Evolutionary conservation across 2,329 filamentous ascomycete species (phyloP).

Genomic region (Fusarium virguliforme): DNA sequence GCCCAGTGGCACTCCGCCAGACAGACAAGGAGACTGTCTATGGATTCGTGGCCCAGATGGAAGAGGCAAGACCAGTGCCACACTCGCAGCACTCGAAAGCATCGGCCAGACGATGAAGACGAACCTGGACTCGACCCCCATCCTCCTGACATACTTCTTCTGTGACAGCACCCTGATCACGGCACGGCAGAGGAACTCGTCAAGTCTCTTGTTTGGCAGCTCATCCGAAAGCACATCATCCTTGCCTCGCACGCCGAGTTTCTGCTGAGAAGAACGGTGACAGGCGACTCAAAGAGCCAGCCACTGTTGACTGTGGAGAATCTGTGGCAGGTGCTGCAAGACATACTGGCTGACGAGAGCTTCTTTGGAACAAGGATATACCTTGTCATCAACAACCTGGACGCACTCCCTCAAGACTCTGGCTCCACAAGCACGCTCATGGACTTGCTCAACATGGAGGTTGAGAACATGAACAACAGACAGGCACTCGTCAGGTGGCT

Average conservation of each 20-base stretch:
- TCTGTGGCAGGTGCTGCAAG: slow-evolving; percentile 61
- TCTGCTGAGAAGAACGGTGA: slow-evolving; percentile 50
- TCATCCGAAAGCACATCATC: slow-evolving; percentile 55
- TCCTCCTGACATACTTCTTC: slow-evolving; percentile 60
- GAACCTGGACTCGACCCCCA: slow-evolving; percentile 42
- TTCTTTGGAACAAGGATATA: slow-evolving; percentile 52
- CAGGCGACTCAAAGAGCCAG: slow-evolving; percentile 24
- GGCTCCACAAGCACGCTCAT: slow-evolving; percentile 34
- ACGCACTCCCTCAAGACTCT: slow-evolving; percentile 56
- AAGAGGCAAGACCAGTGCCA: slow-evolving; percentile 60
- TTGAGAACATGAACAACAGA: slow-evolving; percentile 21
- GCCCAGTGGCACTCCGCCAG: slow-evolving; percentile 6
- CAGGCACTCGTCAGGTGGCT: slow-evolving; percentile 55
- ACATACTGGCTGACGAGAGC: slow-evolving; percentile 57
- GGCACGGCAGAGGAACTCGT: slow-evolving; percentile 60
- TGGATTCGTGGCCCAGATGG: slow-evolving; percentile 62
- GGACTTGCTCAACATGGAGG: slow-evolving; percentile 16
- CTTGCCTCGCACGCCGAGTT: slow-evolving; percentile 57
- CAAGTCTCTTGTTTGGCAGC: slow-evolving; percentile 59
- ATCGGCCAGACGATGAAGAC: slow-evolving; percentile 53
- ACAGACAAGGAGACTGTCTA: slow-evolving; percentile 52
- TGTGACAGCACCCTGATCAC: slow-evolving; percentile 59
- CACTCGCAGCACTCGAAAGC: slow-evolving; percentile 57
- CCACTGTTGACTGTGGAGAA: slow-evolving; percentile 39
- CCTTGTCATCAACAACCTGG: slow-evolving; percentile 61